Evolutionary conservation across 495 filamentous ascomycete species (phyloP), one percentile per base, ranked within the genome.

Genomic region (Cercophora scortea): DNA sequence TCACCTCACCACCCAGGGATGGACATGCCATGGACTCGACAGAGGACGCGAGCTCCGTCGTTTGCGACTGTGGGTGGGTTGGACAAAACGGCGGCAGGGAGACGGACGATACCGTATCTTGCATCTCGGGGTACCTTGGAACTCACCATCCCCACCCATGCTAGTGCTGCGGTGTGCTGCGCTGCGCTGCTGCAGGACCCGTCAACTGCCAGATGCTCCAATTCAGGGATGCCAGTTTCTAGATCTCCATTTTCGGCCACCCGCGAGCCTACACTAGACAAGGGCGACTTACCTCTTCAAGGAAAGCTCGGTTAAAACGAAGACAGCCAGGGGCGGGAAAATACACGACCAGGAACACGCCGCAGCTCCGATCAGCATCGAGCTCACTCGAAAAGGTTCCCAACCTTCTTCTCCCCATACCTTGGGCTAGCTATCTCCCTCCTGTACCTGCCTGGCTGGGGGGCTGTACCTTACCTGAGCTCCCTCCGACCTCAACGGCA

Each of bases 271-370:
- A 25, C 25, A 25, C 25, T 25, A 25, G 25, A 25, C 9, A 2
- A 13, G 34, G 34, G 54, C 48, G 39, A 52, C 48, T 61, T 64
- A 47, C 61, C 59, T 38, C 36, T 64, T 64, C 38, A 38, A 55
- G 61, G 49, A 43, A 61, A 59, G 61, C 53, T 56, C 44, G 56
- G 61, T 18, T 51, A 58, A 59, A 60, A 56, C 38, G 46, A 32
- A 49, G 34, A 42, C 36, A 32, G 11, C 35, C 48, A 33, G 17
- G 36, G 3, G 25, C 25, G 25, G 25, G 25, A 25, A 25, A 25
- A 32, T 13, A 34, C 38, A 34, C 32, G 32, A 36, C 34, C 11
- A 48, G 25, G 25, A 8, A 48, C 35, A 25, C 25, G 25, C 25
- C 25, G 46, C 32, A 17, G 25, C 36, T 25, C 36, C 36, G 36